A percentile compares a stretch with the other conserved stretches of the same genome.
Evolutionary conservation across 768 basidiomycete species (phyloP).

Genomic region (Hortiboletus campestris): DNA sequence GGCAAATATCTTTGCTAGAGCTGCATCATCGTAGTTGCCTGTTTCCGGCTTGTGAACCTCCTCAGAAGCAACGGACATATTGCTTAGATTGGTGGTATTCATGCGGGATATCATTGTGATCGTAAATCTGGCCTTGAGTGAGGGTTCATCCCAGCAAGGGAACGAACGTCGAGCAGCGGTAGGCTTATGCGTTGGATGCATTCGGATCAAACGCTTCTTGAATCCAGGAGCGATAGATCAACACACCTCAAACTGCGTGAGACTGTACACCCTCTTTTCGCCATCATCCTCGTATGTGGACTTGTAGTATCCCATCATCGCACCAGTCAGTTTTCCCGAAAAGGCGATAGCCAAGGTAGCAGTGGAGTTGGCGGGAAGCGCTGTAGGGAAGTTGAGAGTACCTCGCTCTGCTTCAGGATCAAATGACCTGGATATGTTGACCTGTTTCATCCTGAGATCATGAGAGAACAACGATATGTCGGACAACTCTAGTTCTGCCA

Average conservation of each 20-base stretch:
- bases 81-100: constrained; percentile 76
- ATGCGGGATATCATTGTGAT: constrained; percentile 78
- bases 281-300: constrained; percentile 63
- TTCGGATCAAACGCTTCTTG: neutral
- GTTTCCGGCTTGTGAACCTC: constrained; percentile 39
- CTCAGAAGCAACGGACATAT: constrained; percentile 79
- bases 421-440: constrained; percentile 44
- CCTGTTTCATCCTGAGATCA: constrained; percentile 48
- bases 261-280: constrained; percentile 62
- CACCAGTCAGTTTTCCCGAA: constrained; percentile 60
- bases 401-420: constrained; percentile 67
- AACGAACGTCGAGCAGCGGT: constrained; percentile 82
- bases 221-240: neutral
- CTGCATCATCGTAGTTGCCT: constrained; percentile 29
- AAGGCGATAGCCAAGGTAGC: constrained; percentile 71
- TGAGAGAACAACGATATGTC: constrained; percentile 56
- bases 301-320: constrained; percentile 84
- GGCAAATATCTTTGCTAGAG: constrained; percentile 43
- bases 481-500: constrained; percentile 55
- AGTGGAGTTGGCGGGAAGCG: constrained; percentile 65
- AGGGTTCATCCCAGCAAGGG: constrained; percentile 93
- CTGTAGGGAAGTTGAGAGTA: constrained; percentile 53
- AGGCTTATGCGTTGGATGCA: constrained; percentile 45
- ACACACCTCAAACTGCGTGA: constrained; percentile 86
- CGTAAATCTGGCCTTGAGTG: constrained; percentile 79